Conservation (phyloP, 768 basidiomycete genomes). For the Agaricus blazei region DNA sequence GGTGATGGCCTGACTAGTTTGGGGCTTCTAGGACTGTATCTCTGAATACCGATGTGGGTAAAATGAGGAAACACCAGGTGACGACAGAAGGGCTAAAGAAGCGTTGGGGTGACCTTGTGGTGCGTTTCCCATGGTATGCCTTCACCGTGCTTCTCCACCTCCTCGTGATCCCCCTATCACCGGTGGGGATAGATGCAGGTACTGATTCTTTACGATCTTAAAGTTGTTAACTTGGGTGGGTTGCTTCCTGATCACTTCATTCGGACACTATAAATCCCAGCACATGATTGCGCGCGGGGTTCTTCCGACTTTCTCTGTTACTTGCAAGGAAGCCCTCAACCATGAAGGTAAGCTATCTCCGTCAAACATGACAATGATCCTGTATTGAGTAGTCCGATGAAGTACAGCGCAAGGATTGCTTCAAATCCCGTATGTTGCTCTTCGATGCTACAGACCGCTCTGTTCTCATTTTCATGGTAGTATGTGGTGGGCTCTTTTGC, state of each 20-base stretch:
- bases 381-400: neutral
- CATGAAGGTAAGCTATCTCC: constrained; percentile 10
- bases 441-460: neutral
- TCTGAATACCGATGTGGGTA: too few species aligned
- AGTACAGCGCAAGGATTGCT: constrained; percentile 27
- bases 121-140: neutral
- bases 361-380: neutral
- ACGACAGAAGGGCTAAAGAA: too few species aligned
- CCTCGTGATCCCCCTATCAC: constrained; percentile 4
- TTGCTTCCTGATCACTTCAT: too few species aligned
- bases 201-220: neutral
- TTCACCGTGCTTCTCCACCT: neutral
- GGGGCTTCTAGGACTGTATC: too few species aligned
- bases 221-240: neutral
- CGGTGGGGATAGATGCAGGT: constrained; percentile 8
- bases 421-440: constrained; percentile 22
- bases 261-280: constrained; percentile 4
- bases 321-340: constrained; percentile 1
- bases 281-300: neutral
- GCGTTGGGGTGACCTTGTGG: too few species aligned
- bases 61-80: too few species aligned
- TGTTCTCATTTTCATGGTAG: constrained; percentile 25
- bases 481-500: constrained; percentile 78
- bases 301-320: constrained; percentile 4
- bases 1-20: too few species aligned